Conservation (phyloP, 2,329 filamentous ascomycete species). For the Thelonectria blattea region DNA sequence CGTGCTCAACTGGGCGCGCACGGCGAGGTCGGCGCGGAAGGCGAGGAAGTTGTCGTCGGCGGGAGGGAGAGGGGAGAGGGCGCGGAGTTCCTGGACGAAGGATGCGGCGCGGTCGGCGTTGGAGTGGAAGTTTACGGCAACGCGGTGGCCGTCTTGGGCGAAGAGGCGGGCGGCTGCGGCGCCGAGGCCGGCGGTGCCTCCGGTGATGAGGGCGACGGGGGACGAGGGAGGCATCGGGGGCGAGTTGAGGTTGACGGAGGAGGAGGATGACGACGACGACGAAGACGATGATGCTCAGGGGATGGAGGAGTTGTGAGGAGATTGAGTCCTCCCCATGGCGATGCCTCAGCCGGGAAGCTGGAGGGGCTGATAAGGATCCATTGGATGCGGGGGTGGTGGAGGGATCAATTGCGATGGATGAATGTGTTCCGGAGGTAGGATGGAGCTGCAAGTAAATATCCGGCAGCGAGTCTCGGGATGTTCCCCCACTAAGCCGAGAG, state of each 20-base stretch:
- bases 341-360: no score
- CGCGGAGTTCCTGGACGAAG: conserved; percentile 61
- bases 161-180: conserved; percentile 71
- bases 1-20: conserved; percentile 61
- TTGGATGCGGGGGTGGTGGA: no score
- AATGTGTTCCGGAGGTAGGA: no score
- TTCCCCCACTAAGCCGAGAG: neutral
- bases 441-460: no score
- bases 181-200: conserved; percentile 70
- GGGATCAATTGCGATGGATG: no score
- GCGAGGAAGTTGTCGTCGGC: conserved; percentile 48
- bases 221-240: conserved; percentile 18
- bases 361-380: no score
- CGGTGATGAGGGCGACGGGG: conserved; percentile 54
- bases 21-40: conserved; percentile 71
- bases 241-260: neutral
- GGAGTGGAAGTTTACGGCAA: conserved; percentile 76
- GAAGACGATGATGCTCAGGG: neutral
- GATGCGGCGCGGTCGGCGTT: conserved; percentile 64
- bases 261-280: neutral
- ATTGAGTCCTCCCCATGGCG: no score
- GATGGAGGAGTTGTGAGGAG: neutral
- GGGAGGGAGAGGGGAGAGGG: conserved; percentile 46
- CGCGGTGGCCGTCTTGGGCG: conserved; percentile 69
- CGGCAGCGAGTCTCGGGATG: no score